Evolutionary conservation across 768 basidiomycete genomes (phyloP).

Genomic region (Tulasnella sp.): DNA sequence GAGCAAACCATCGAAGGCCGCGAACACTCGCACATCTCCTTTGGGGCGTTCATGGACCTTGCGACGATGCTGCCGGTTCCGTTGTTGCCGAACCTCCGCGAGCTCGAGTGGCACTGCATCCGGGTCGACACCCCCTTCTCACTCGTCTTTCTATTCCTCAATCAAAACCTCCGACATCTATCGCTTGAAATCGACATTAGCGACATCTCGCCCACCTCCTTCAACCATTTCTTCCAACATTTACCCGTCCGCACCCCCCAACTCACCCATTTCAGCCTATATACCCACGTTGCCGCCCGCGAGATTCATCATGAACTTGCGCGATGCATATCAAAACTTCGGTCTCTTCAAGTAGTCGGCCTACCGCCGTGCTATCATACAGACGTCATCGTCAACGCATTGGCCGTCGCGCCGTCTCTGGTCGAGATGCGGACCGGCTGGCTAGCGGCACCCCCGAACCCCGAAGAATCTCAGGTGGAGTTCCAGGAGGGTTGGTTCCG

Average conservation of each 20-base stretch:
- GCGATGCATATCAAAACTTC: neutral
- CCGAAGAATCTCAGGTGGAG: slow-evolving; percentile 5
- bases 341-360: slow-evolving; percentile 1
- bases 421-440: slow-evolving; percentile 11
- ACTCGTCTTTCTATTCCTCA: slow-evolving; percentile 9
- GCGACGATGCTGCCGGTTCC: neutral
- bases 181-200: slow-evolving; percentile 12
- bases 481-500: slow-evolving; percentile 13
- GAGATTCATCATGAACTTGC: neutral
- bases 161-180: slow-evolving; percentile 1
- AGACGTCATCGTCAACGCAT: neutral
- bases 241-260: slow-evolving; percentile 1
- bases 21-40: slow-evolving; percentile 5
- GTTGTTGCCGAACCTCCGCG: slow-evolving; percentile 2
- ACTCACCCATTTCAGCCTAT: slow-evolving; percentile 8
- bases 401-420: slow-evolving; percentile 7
- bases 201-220: slow-evolving; percentile 4
- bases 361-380: slow-evolving; percentile 10
- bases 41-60: slow-evolving; percentile 3
- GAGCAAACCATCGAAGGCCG: slow-evolving; percentile 13
- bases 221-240: slow-evolving; percentile 3
- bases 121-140: slow-evolving; percentile 10
- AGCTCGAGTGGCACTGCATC: slow-evolving; percentile 8
- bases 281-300: slow-evolving; percentile 1
- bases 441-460: slow-evolving; percentile 9